Base-by-base conservation (phyloP, 495 filamentous ascomycete species). In the Venustampulla echinocandica region DNA sequence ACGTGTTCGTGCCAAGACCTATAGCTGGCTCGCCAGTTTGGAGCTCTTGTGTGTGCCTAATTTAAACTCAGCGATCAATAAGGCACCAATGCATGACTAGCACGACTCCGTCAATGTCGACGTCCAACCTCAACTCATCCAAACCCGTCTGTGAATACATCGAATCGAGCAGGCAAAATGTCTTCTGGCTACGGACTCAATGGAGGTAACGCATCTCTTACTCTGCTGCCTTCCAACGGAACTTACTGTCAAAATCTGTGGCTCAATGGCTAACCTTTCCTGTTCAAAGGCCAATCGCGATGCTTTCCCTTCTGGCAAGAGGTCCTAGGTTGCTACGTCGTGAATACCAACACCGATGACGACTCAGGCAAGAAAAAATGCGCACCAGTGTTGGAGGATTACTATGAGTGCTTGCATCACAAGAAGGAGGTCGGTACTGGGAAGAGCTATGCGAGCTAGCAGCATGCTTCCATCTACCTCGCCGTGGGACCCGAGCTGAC, bases 271-370 rank as follows among this genome's bases (percentile, higher is more conserved):
- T 46, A 27, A 58, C 24, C 15, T 34, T 36, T 21, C 2, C 3
- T 27, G 6, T 17, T 44, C 10, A n/a, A 19, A 95, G 90, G 87
- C 58, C 83, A 80, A 50, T 80, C 79, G 58, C 82, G 94, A 69
- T 99, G 92, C 81, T 97, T 93, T 68, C 85, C 87, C 63, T 99
- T 96, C 79, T 99, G 93, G 93, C 92, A 93, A 69, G 87, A 93
- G 60, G 69, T 89, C 44, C 80, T 93, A 52, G 83, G 83, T 56
- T 93, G 87, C 76, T 93, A 93, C 62, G 85, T 90, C 38, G 76
- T 89, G 60, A 90, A 90, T 66, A 80, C 83, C 39, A 74, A 70
- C 42, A 69, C 79, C 35, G 81, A 85, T 18, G 82, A 90, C 57
- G 74, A 77, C 44, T 73, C 78, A 9, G 89, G 89, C 36, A 90